Evolutionary conservation across 371 early-diverging fungal species (phyloP), one percentile per base, ranked within the genome.

Genomic region (Actinomucor elegans): DNA sequence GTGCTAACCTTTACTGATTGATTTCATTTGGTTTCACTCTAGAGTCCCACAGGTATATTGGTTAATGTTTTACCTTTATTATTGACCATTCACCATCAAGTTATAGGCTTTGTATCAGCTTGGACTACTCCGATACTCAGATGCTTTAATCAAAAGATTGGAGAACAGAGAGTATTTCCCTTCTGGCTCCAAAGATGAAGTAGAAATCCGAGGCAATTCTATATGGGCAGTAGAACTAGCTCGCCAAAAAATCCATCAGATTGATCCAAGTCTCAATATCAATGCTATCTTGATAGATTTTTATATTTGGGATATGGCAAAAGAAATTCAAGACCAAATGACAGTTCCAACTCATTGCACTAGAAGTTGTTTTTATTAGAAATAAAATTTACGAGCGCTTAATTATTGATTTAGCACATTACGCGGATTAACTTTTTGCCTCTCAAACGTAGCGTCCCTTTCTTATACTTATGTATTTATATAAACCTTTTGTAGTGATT

Each of bases 251-350:
- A 86, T 92, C 23, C 42, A 52, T 10, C 64, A 69, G 46, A 53
- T 59, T 21, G 50, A 55, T 42, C 73, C 59, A 24, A 33, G 27
- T 4, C 32, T 55, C 26, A 46, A 52, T 3, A 48, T 59, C 14
- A 93, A 91, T 65, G 86, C 93, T 5, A 88, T 94, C n/a, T 55
- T 93, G 36, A 73, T 93, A 15, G 94, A 94, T 55, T 94, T 93
- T 65, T 94, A 87, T 55, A 72, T 94, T 47, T 94, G 94, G 94
- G 94, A 93, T 63, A 85, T 82, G 55, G 92, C 94, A 0, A 91
- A 92, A 56, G 84, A 81, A 29, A 64, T 84, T 28, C 67, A 84
- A 35, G 72, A 73, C 20, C 64, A 82, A 43, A 77, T 78, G 54
- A 66, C 66, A 18, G 66, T 92, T 18, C 90, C 90, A 4, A 88